A percentile compares a stretch with the other conserved stretches of the same genome.
These are phyloP conservation scores for Dendrocalamus sinicus DNA, from an alignment of 176 grass and related monocot species.

Conservation along the genomic window DNA sequence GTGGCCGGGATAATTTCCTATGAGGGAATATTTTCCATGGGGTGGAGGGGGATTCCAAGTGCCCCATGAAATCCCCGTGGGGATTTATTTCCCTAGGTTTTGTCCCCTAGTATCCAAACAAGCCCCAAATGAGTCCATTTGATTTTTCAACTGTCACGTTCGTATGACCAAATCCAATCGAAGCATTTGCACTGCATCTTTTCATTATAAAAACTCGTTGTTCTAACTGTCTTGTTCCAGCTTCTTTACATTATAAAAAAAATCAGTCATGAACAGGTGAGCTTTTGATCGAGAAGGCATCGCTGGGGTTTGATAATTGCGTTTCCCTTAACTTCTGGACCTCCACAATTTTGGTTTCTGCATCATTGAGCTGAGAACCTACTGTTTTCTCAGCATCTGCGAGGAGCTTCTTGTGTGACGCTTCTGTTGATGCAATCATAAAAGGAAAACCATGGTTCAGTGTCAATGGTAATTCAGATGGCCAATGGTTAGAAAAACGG, in stretches of 20 bases:
- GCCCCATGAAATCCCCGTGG: no score
- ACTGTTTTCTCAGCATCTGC: slow-evolving; percentile 68
- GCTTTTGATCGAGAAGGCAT: background rate
- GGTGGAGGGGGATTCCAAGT: no score
- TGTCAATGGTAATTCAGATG: slow-evolving; percentile 27
- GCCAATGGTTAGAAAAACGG: slow-evolving; percentile 9
- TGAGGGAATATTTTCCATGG: no score
- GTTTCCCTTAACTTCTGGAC: slow-evolving; percentile 65
- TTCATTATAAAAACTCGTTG: background rate
- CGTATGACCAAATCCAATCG: background rate
- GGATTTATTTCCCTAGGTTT: no score
- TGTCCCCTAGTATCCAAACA: no score
- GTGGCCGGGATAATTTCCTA: no score
- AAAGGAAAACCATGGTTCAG: slow-evolving; percentile 30
- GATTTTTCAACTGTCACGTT: background rate
- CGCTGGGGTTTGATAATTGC: background rate
- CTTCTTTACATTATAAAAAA: background rate
- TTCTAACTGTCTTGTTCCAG: background rate
- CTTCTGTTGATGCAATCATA: slow-evolving; percentile 52
- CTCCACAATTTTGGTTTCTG: slow-evolving; percentile 66
- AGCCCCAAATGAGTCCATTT: background rate
- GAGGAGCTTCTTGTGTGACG: slow-evolving; percentile 74
- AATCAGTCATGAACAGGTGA: slow-evolving; percentile 11
- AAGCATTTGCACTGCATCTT: background rate
- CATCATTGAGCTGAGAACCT: slow-evolving; percentile 63